A percentile compares a stretch with the other conserved stretches of the same genome.
Conservation (phyloP, 805 yeast genomes). For the Lipomyces chichibuensis region DNA sequence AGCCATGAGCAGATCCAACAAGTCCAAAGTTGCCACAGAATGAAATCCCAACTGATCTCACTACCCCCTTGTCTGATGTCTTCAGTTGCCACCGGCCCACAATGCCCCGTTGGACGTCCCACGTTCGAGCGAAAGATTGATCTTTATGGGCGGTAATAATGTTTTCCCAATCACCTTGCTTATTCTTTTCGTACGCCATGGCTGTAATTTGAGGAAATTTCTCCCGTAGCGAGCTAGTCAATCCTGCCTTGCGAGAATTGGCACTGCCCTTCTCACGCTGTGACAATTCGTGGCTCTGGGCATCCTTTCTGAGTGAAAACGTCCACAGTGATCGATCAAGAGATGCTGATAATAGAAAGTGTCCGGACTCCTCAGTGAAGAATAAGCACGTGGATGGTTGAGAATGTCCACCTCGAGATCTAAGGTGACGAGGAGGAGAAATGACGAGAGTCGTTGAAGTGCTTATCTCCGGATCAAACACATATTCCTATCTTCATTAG, state of each 20-base stretch:
- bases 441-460: constrained; percentile 58
- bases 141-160: constrained; percentile 85
- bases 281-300: constrained; percentile 92
- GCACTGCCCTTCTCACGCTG: constrained; percentile 62
- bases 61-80: constrained; percentile 78
- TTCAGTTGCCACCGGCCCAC: constrained; percentile 72
- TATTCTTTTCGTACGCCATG: constrained; percentile 38
- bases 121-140: constrained; percentile 82
- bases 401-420: constrained; percentile 98
- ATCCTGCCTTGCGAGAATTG: constrained; percentile 45
- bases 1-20: constrained; percentile 86
- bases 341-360: constrained; percentile 83
- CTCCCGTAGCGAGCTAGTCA: constrained; percentile 48
- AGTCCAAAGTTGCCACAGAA: constrained; percentile 95
- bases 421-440: constrained; percentile 85
- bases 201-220: constrained; percentile 72
- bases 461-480: constrained; percentile 87
- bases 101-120: constrained; percentile 80
- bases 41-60: constrained; percentile 75
- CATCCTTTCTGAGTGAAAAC: constrained; percentile 91
- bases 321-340: constrained; percentile 86
- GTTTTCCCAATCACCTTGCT: constrained; percentile 71
- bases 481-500: constrained; percentile 57
- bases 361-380: constrained; percentile 81
- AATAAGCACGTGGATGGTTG: constrained; percentile 77